A percentile compares a stretch with the other conserved stretches of the same genome.
Conservation (phyloP, 2,329 filamentous ascomycete species). For the Curvularia verruculosa region DNA sequence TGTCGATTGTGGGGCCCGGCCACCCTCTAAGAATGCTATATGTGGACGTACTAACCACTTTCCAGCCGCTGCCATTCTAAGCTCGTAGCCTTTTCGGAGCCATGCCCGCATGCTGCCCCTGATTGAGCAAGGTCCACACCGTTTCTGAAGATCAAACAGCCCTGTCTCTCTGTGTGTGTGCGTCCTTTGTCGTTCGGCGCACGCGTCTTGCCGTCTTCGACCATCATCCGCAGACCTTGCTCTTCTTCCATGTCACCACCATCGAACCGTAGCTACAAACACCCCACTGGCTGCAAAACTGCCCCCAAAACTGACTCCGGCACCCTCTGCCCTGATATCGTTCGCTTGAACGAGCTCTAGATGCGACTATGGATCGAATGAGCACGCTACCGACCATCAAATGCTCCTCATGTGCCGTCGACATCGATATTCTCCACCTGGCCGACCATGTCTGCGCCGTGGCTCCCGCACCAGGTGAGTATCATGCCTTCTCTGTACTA, state of each 20-base stretch:
- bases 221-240: slow-evolving; percentile 20
- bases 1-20: slow-evolving; percentile 39
- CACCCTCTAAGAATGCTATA: slow-evolving; percentile 32
- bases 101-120: slow-evolving; percentile 39
- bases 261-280: slow-evolving; percentile 21
- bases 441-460: slow-evolving; percentile 78
- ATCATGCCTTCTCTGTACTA: slow-evolving; percentile 26
- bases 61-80: slow-evolving; percentile 40
- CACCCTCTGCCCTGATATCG: slow-evolving; percentile 14
- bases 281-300: slow-evolving; percentile 26
- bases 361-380: slow-evolving; percentile 37
- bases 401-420: slow-evolving; percentile 51
- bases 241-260: slow-evolving; percentile 35
- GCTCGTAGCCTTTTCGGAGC: slow-evolving; percentile 38
- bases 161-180: slow-evolving; percentile 26
- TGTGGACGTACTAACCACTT: slow-evolving; percentile 35
- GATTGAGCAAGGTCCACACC: slow-evolving; percentile 38
- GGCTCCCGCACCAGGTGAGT: slow-evolving; percentile 51
- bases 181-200: slow-evolving; percentile 31
- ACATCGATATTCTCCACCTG: slow-evolving; percentile 85
- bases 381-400: slow-evolving; percentile 49
- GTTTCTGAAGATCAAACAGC: slow-evolving; percentile 36
- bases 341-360: slow-evolving; percentile 6
- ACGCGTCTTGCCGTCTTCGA: slow-evolving; percentile 27
- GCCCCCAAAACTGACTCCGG: slow-evolving; percentile 8